Base-by-base conservation (phyloP, 441 rosid species). In the Eruca vesicaria region DNA sequence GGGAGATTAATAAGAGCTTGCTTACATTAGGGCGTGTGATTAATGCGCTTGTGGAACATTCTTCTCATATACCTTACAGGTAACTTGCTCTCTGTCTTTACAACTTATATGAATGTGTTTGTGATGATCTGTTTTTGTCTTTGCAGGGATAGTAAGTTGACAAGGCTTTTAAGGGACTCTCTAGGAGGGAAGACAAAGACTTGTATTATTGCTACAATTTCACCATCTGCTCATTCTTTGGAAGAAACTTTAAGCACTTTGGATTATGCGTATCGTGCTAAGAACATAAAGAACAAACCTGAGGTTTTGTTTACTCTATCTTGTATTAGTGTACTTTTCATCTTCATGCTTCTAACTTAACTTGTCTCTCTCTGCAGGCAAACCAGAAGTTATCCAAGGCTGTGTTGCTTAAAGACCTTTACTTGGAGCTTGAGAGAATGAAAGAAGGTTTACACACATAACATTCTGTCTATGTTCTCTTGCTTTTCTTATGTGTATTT, bases 171-270 rank as follows among this genome's bases (percentile, higher is more conserved):
- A 80, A 80, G 99, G 59, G 99, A 95, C 71, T 93, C 97, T 18
- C 72, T 95, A 52, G 99, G 99, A 76, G 98, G 99, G 74, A 95
- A 88, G 80, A 95, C 99, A 64, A 95, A 95, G 77, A 95, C 99
- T 45, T 93, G 99, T 80, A 90, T 95, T 74, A 91, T 93, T 73
- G 99, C 99, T 11, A 95, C 99, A 66, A 84, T 95, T 73, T 95
- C 96, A 72, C 95, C 98, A 41, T 88, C 99, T 74, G 92, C 89
- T 68, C 84, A 86, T 79, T 90, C 89, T 38, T 58, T 91, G 55
- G 99, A 93, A 78, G 98, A 93, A 86, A 95, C 99, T 18, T 73
- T 95, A 70, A 93, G 99, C 83, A 95, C 99, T 3, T 82, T 95
- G n/a, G 99, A 93, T 74, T 95, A 95, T 67, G 97, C 99, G 6